Conservation (phyloP, 495 filamentous ascomycete genomes). For the Tuber borchii region DNA sequence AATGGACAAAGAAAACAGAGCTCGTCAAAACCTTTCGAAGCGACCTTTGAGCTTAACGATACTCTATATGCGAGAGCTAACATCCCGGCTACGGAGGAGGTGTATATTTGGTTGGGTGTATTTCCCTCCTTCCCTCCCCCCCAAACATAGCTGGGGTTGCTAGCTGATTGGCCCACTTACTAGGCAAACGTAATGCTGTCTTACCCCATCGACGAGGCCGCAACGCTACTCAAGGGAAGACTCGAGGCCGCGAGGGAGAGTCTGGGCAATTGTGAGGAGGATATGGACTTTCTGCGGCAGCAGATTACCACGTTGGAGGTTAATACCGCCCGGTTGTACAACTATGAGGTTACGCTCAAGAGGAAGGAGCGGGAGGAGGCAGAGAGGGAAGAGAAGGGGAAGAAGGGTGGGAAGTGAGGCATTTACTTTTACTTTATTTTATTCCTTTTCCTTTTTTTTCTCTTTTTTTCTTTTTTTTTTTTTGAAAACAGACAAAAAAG, state of each 20-base stretch:
- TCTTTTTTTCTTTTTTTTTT: not conserved
- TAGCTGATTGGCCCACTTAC: not conserved
- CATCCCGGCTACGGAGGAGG: conserved; percentile 77
- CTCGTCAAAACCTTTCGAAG: conserved; percentile 62
- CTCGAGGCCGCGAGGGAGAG: conserved; percentile 70
- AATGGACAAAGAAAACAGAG: conserved; percentile 26
- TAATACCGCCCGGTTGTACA: conserved; percentile 92
- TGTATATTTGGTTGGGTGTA: conserved; percentile 92
- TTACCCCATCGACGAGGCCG: conserved; percentile 83
- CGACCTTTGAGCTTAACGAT: conserved; percentile 93
- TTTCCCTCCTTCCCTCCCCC: conserved; percentile 28
- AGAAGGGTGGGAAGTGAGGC: conserved; percentile 19
- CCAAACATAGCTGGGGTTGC: not conserved
- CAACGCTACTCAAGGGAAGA: conserved; percentile 70
- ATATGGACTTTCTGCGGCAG: conserved; percentile 89
- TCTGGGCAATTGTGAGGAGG: conserved; percentile 82
- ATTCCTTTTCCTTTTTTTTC: not conserved
- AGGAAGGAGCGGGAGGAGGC: conserved; percentile 65
- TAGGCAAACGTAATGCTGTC: conserved; percentile 96
- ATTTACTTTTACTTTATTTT: not conserved
- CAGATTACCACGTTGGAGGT: conserved; percentile 99
- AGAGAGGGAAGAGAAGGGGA: conserved; percentile 24
- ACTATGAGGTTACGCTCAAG: conserved; percentile 93
- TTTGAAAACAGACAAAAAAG: not conserved
- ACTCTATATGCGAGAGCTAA: conserved; percentile 85